Percentiles rank a stretch among this genome's conserved stretches.
Conservation (phyloP, 2,329 filamentous ascomycete genomes). For the Nemania diffusa region DNA sequence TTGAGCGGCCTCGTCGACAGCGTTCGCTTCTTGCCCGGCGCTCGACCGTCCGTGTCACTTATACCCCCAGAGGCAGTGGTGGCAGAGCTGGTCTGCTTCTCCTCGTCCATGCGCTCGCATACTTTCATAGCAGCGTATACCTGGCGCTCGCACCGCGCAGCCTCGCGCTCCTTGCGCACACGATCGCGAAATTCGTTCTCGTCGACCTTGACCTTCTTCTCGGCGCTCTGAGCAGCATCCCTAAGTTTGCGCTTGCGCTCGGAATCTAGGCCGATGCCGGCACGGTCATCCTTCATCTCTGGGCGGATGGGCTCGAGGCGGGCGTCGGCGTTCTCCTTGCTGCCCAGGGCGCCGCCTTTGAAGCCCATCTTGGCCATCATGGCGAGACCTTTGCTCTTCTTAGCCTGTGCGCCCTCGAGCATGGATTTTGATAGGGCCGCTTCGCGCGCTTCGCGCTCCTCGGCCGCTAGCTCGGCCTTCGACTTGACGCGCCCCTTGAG, state of each 20-base stretch:
- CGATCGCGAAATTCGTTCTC: constrained; percentile 79
- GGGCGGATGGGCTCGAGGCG: constrained; percentile 76
- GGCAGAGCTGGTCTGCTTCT: constrained; percentile 47
- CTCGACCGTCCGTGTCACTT: constrained; percentile 35
- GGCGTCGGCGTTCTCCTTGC: constrained; percentile 56
- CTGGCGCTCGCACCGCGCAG: constrained; percentile 73
- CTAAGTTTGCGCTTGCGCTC: constrained; percentile 82
- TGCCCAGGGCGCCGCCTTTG: constrained; percentile 79
- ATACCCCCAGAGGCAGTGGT: constrained; percentile 19
- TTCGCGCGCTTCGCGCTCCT: constrained; percentile 78
- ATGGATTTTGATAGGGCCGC: constrained; percentile 79
- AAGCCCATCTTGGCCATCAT: constrained; percentile 99
- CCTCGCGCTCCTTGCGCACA: constrained; percentile 75
- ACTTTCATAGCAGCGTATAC: constrained; percentile 83
- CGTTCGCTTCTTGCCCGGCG: constrained; percentile 48
- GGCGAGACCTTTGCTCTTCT: constrained; percentile 84
- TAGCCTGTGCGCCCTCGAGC: constrained; percentile 62
- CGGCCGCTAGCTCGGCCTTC: constrained; percentile 82
- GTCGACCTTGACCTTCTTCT: constrained; percentile 71
- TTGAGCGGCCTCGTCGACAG: constrained; percentile 65
- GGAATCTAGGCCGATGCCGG: constrained; percentile 84
- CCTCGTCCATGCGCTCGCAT: constrained; percentile 78
- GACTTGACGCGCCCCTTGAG: constrained; percentile 76
- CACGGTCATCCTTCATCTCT: constrained; percentile 79
- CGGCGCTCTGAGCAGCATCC: constrained; percentile 67